Conservation (phyloP, 2,329 filamentous ascomycete genomes). For the Kalmusia sp. region DNA sequence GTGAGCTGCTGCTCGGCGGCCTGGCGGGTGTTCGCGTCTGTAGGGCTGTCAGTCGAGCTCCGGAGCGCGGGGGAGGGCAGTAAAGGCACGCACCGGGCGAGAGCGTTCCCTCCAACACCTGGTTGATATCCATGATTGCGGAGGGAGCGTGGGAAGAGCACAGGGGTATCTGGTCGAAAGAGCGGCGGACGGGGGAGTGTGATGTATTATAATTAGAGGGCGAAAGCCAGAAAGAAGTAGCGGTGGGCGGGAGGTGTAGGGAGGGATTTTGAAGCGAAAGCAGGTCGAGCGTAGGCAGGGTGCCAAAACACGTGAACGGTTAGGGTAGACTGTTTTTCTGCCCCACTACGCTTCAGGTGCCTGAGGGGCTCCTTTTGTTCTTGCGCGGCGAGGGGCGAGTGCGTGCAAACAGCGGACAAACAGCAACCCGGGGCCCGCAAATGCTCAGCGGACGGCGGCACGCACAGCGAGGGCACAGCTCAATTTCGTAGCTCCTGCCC, state of each 20-base stretch:
- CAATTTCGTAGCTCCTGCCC: conserved; percentile 6
- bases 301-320: conserved; percentile 49
- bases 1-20: conserved; percentile 92
- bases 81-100: conserved; percentile 75
- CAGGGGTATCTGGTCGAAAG: conserved; percentile 29
- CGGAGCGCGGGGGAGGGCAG: conserved; percentile 17
- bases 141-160: conserved; percentile 34
- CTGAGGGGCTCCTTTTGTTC: not conserved
- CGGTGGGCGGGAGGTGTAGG: conserved; percentile 39
- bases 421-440: not conserved
- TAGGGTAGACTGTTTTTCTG: conserved; percentile 36
- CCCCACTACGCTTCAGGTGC: conserved; percentile 29
- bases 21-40: conserved; percentile 89
- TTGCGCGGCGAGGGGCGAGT: not conserved
- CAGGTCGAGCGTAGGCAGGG: conserved; percentile 43
- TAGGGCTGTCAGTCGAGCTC: conserved; percentile 45
- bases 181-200: conserved; percentile 8
- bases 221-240: conserved; percentile 34
- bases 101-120: conserved; percentile 96
- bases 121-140: conserved; percentile 91
- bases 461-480: not conserved
- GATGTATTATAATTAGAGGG: conserved; percentile 23
- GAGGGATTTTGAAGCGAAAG: conserved; percentile 48
- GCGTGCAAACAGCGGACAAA: conserved; percentile 3
- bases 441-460: not conserved